Conservation (phyloP, 148 eudicot genomes). For the Polygonum aviculare region DNA sequence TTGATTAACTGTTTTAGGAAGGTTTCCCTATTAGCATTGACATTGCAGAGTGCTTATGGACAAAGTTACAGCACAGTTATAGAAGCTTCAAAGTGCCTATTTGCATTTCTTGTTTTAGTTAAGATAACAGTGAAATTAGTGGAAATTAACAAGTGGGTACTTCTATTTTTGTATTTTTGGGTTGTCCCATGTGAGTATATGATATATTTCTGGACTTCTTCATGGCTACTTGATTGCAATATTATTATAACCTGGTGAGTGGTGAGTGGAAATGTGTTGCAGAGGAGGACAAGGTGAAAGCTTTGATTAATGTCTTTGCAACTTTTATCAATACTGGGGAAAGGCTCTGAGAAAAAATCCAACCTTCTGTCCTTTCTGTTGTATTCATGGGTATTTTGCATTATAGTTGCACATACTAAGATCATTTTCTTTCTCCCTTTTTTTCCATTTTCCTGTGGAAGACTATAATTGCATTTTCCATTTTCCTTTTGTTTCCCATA, state of each 20-base stretch:
- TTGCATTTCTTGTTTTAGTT: background rate
- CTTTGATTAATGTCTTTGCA: background rate
- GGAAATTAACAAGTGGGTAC: conserved; percentile 4
- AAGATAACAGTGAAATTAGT: background rate
- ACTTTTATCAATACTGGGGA: background rate
- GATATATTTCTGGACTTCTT: conserved; percentile 25
- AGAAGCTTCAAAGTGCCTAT: background rate
- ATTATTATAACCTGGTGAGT: conserved; percentile 16
- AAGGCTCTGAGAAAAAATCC: background rate
- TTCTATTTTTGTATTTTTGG: background rate
- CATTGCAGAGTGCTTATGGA: background rate
- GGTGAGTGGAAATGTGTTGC: conserved; percentile 18
- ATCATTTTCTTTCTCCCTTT: background rate
- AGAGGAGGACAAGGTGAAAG: background rate
- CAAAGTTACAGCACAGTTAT: background rate
- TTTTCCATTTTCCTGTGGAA: background rate
- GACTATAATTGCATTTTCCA: background rate
- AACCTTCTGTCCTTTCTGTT: background rate
- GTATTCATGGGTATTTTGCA: background rate
- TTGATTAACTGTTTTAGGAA: background rate
- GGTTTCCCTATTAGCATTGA: background rate
- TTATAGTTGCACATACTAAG: background rate
- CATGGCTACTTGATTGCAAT: conserved; percentile 31
- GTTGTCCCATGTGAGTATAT: conserved; percentile 16
- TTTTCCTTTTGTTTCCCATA: conserved; percentile 11